Conservation (phyloP, 257 asterid species). For the Schizonepeta tenuifolia region DNA sequence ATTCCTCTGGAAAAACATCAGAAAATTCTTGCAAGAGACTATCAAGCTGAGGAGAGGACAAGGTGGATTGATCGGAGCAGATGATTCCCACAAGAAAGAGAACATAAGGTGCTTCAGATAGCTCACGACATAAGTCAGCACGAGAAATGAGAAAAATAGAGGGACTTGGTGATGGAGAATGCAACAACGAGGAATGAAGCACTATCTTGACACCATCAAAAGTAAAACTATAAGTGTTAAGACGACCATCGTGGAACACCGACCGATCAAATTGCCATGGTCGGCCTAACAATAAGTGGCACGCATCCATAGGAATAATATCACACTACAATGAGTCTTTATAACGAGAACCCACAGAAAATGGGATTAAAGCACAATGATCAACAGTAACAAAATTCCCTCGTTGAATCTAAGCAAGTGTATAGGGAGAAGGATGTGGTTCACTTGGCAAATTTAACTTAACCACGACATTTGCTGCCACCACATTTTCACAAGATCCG, state of each 20-base stretch:
- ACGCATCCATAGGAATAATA: not conserved
- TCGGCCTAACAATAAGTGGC: not conserved
- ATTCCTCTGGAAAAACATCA: not conserved
- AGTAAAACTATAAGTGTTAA: not conserved
- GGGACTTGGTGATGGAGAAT: not conserved
- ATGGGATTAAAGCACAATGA: not conserved
- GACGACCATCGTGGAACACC: not conserved
- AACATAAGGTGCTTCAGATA: too few species aligned
- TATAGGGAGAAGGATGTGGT: not conserved
- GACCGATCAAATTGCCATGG: not conserved
- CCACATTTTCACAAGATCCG: not conserved
- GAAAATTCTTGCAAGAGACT: not conserved
- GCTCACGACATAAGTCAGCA: not conserved
- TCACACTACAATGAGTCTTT: not conserved
- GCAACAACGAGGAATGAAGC: not conserved
- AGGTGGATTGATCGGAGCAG: fast-evolving
- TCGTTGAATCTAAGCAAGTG: not conserved
- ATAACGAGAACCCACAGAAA: not conserved
- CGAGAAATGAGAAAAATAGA: not conserved
- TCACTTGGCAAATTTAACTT: not conserved
- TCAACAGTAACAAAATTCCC: not conserved
- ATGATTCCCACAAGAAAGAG: not conserved
- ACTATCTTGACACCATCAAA: not conserved
- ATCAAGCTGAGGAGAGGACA: not conserved
- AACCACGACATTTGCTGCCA: not conserved